Base-by-base conservation (phyloP, 768 basidiomycete species). In the Rhizopogon roseolus region DNA sequence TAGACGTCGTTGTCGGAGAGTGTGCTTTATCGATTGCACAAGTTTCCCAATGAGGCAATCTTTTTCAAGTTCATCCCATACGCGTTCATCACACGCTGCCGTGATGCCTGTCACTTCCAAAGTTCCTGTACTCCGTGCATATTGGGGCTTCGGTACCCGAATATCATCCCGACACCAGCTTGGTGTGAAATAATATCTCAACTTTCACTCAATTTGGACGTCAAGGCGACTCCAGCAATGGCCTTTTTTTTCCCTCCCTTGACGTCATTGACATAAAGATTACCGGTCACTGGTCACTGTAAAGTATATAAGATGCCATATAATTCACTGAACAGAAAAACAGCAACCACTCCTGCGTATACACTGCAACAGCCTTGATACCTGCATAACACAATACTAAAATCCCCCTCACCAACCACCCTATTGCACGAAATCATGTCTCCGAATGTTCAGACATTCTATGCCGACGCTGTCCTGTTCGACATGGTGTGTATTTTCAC, bases 391-490 rank as follows among this genome's bases (percentile, higher is more conserved):
- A 14, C 10, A 7, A 61, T 63, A 50, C 5, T 39, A n/a, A 14
- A 40, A 42, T 36, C 4, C 41, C 22, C 17, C 6, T 41, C 37
- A 39, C 25, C 13, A 22, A n/a, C 32, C 36, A 13, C 28, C 53
- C 22, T 19, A 10, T 44, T 49, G 32, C 53, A 36, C 54, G 28
- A 53, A 48, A 41, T 25, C 50, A 69, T 69, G 64, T 62, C 59
- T 14, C 56, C 59, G 1, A 68, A 58, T 45, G n/a, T 49, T 16
- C 66, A 66, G 19, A 67, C 63, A 1, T 81, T 85, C 68, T 69
- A 69, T 57, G 78, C 71, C 49, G 81, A 84, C 53, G 83, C 83
- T 57, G 81, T 81, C 59, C 71, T 85, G 55, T 84, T 85, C 64
- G 85, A 86, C 69, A 86, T 86, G 82, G 82, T 82, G 62, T 53